Base-by-base conservation (phyloP, 108 stramenopile species). In the Thalassiosira profunda region DNA sequence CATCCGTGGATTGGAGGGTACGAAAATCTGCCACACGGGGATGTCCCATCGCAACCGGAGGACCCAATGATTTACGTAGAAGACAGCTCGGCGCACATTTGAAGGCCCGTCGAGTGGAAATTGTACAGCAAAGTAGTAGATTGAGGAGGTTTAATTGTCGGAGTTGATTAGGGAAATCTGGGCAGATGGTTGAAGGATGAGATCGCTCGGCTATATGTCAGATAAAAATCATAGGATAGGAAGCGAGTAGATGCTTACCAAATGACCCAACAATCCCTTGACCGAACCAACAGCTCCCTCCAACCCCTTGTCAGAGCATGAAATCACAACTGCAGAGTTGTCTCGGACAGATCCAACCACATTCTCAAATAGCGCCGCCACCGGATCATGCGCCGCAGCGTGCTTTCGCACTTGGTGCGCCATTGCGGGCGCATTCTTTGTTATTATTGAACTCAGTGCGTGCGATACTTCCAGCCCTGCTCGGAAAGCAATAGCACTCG, bases 1-100 rank as follows among this genome's bases (percentile, higher is more conserved):
- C 83, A 92, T 57, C 84, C 84, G 41, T 92, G 80, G 76, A 85
- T 92, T 35, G 72, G 72, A 40, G 91, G 91, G 15, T 77, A 69
- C 25, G 68, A 80, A 60, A 30, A 42, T 14, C 67, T 87, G 20
- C 75, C 81, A 18, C 83, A 85, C 23, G 91, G 91, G 23, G 91
- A 92, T 58, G 40, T 70, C 48, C 83, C 83, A 7, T 74, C 83
- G 6, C 44, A 59, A 20, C 72, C 76, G 42, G 84, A 79, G 20
- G 83, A 84, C 61, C 78, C 80, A 24, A 84, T 89, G 17, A 80
- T 83, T 2, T 63, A 28, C 48, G 45, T 58, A 23, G 33, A 52
- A n/a, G n/a, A n/a, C n/a, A n/a, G n/a, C n/a, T n/a, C n/a, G n/a
- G n/a, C n/a, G n/a, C n/a, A n/a, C n/a, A n/a, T n/a, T n/a, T n/a